Conservation (phyloP, 1,139 yeast species). For the Pichia sp. region DNA sequence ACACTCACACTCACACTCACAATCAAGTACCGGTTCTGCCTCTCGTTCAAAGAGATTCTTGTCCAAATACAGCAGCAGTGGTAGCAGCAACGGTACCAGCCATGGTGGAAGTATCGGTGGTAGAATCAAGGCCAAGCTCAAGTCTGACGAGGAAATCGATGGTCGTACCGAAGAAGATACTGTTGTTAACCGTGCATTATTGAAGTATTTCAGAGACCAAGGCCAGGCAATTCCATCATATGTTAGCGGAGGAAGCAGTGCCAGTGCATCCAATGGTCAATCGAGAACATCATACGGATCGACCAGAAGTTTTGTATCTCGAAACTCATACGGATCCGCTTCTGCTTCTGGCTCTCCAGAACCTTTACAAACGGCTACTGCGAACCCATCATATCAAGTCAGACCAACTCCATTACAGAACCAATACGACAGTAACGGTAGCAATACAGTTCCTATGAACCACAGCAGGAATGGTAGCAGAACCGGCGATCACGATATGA, state of each 20-base stretch:
- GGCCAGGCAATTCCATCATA: conserved; percentile 28
- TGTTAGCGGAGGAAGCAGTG: conserved; percentile 17
- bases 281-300: not conserved
- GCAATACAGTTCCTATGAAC: too few relatives aligned
- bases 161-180: conserved; percentile 32
- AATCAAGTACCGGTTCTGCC: conserved; percentile 1
- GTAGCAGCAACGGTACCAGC: not conserved
- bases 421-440: not conserved
- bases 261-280: not conserved
- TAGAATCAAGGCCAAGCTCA: not conserved
- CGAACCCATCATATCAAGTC: not conserved
- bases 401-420: not conserved
- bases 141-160: conserved; percentile 26
- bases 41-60: conserved; percentile 3
- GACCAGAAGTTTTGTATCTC: not conserved
- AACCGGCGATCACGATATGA: not conserved
- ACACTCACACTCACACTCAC: conserved; percentile 1
- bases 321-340: not conserved
- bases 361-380: not conserved
- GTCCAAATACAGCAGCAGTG: not conserved
- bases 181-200: conserved; percentile 30
- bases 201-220: conserved; percentile 26
- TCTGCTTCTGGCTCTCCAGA: not conserved
- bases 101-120: not conserved
- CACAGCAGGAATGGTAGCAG: not conserved